A percentile compares a stretch with the other conserved stretches of the same genome.
phyloP scores from a whole-genome alignment of 495 filamentous ascomycete genomes.

The Penicillium samsonianum region DNA sequence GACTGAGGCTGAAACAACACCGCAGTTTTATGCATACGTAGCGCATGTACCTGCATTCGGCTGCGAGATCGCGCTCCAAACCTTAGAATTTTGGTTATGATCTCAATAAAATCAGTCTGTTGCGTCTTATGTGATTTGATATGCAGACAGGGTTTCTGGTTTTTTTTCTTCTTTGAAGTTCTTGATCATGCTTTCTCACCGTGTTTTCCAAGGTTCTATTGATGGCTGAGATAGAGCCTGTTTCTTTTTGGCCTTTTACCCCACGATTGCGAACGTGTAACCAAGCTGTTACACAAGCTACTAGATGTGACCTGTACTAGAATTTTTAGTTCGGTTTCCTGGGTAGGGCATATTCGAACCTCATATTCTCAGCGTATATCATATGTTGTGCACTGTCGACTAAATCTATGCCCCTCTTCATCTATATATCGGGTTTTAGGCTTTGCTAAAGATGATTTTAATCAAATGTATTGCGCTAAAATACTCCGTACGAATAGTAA shows the following conservation, averaged over 20 bases:
- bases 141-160: not conserved
- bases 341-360: not conserved
- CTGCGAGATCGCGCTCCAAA: slow-evolving; percentile 14
- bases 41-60: slow-evolving; percentile 25
- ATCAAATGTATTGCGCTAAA: not conserved
- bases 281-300: not conserved
- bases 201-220: not conserved
- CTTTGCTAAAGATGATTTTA: not conserved
- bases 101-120: slow-evolving; percentile 20
- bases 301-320: not conserved
- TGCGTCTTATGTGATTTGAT: slow-evolving; percentile 12
- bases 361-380: not conserved
- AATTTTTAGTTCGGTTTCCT: not conserved
- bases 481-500: not conserved
- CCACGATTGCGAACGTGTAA: not conserved
- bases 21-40: slow-evolving; percentile 12
- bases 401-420: not conserved
- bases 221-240: not conserved
- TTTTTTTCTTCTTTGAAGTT: not conserved
- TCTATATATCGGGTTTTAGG: not conserved
- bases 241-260: slow-evolving; percentile 1
- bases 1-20: slow-evolving; percentile 22
- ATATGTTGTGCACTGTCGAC: not conserved
- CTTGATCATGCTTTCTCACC: not conserved
- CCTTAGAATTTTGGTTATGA: slow-evolving; percentile 7